Conservation (phyloP, 208 protist species). For the Leptomonas seymouri region DNA sequence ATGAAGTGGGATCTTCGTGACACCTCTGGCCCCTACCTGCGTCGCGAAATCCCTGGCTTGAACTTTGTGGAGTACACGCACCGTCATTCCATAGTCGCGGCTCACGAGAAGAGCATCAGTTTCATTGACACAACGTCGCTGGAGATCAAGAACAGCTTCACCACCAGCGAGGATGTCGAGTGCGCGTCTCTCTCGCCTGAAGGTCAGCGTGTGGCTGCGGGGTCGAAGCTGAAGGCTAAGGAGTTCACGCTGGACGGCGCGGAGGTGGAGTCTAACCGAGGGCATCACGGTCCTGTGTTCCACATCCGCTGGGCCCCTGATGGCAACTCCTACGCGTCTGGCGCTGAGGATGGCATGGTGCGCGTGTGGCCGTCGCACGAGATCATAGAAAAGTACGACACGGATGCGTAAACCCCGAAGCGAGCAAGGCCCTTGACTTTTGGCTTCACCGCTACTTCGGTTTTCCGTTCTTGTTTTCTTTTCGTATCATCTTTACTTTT, state of each 20-base stretch:
- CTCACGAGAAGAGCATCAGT: conserved; percentile 87
- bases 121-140: conserved; percentile 88
- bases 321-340: conserved; percentile 87
- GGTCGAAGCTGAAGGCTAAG: conserved; percentile 91
- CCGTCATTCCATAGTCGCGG: conserved; percentile 74
- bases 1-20: conserved; percentile 92
- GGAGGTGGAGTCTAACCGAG: conserved; percentile 88
- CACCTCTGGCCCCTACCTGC: conserved; percentile 76
- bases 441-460: too few relatives aligned
- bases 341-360: conserved; percentile 92
- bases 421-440: not conserved
- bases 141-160: conserved; percentile 77
- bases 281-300: conserved; percentile 92
- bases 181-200: conserved; percentile 89
- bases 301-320: conserved; percentile 91
- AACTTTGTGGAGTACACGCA: conserved; percentile 93
- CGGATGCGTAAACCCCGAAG: conserved; percentile 24
- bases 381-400: conserved; percentile 83
- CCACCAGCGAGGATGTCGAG: conserved; percentile 80
- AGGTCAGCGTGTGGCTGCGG: conserved; percentile 80
- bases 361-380: conserved; percentile 91
- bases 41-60: conserved; percentile 80
- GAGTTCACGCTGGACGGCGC: conserved; percentile 87
- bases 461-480: too few relatives aligned
- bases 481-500: not conserved